phyloP scores from a whole-genome alignment of 2,329 filamentous ascomycete species.

The Neonectria coccinea region DNA sequence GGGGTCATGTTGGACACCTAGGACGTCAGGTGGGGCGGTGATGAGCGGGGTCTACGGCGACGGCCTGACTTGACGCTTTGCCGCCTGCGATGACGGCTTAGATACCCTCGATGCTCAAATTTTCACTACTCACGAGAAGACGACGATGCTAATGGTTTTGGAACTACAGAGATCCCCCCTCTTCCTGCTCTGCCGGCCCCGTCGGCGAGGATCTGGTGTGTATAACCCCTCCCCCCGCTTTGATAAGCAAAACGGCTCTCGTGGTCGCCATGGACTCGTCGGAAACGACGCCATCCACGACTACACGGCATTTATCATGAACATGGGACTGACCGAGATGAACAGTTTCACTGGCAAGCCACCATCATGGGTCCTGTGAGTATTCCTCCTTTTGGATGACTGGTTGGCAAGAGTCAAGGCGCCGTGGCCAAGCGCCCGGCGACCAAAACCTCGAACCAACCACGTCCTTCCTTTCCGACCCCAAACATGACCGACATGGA shows the following conservation, averaged over 20 bases:
- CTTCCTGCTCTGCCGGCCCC: conserved; percentile 97
- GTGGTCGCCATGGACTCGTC: conserved; percentile 30
- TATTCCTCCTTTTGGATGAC: conserved; percentile 36
- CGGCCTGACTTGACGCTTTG: conserved; percentile 30
- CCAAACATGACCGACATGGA: conserved; percentile 25
- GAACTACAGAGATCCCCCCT: conserved; percentile 86
- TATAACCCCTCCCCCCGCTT: conserved; percentile 48
- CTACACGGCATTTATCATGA: conserved; percentile 11
- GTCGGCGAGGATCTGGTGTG: conserved; percentile 98
- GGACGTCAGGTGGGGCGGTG: conserved; percentile 53
- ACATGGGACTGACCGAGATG: conserved; percentile 40
- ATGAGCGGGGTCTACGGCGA: conserved; percentile 51
- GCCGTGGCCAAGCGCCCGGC: conserved; percentile 36
- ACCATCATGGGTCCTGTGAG: conserved; percentile 99
- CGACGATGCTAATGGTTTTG: conserved; percentile 37
- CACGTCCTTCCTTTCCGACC: conserved; percentile 26
- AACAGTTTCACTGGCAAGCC: conserved; percentile 99
- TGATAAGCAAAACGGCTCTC: conserved; percentile 37
- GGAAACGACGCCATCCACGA: conserved; percentile 17
- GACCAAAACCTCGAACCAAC: conserved; percentile 29
- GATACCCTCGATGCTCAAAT: neutral
- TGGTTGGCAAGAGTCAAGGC: conserved; percentile 21
- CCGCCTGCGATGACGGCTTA: conserved; percentile 28
- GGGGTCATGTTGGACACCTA: conserved; percentile 45
- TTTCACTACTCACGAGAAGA: neutral